Conservation (phyloP, 495 filamentous ascomycete genomes). For the Annulohypoxylon moriforme region DNA sequence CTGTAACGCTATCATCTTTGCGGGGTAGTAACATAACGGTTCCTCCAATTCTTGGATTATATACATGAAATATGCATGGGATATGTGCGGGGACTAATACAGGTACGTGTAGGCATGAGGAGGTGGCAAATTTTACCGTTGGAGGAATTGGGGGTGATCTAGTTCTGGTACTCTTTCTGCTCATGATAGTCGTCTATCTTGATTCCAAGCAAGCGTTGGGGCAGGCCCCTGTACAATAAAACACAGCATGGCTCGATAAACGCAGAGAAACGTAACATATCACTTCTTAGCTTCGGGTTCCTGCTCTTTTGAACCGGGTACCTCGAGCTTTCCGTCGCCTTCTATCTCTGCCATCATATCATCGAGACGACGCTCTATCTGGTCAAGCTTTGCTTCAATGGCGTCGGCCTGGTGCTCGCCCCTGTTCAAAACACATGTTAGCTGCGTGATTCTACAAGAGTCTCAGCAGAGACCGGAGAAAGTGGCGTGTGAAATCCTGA, state of each 20-base stretch:
- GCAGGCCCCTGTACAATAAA: slow-evolving; percentile 4
- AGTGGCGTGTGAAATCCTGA: slow-evolving; percentile 16
- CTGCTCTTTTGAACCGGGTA: slow-evolving; percentile 11
- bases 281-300: slow-evolving; percentile 32
- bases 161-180: background rate
- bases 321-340: slow-evolving; percentile 9
- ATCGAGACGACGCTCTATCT: slow-evolving; percentile 65
- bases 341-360: slow-evolving; percentile 60
- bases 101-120: background rate
- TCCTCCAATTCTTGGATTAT: slow-evolving; percentile 11
- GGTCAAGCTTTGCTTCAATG: slow-evolving; percentile 64
- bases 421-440: slow-evolving; percentile 49
- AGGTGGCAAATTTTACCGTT: slow-evolving; percentile 20
- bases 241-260: slow-evolving; percentile 16
- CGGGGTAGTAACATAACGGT: slow-evolving; percentile 18
- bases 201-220: background rate
- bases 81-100: slow-evolving; percentile 10
- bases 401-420: slow-evolving; percentile 65
- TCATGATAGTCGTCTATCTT: slow-evolving; percentile 5
- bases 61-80: slow-evolving; percentile 9
- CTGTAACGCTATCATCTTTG: slow-evolving; percentile 8
- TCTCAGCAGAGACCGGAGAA: background rate
- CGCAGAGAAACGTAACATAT: slow-evolving; percentile 11
- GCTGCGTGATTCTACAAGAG: slow-evolving; percentile 14
- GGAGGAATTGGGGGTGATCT: slow-evolving; percentile 1